Conservation (phyloP, 768 basidiomycete species). For the Cytidiella melzeri region DNA sequence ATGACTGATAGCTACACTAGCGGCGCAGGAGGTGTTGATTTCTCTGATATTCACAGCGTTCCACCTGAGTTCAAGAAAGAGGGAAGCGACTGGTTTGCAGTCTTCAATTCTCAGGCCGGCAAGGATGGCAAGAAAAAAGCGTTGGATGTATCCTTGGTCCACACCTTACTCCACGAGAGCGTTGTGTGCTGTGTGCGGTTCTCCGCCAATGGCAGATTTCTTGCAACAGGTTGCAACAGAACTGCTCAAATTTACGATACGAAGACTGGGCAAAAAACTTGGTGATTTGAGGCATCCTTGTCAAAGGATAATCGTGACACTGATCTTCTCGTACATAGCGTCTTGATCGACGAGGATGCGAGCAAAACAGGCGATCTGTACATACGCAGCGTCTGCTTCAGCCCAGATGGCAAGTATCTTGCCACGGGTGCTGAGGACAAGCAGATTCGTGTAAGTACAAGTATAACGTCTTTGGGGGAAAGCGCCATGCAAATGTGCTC, state of each 20-base stretch:
- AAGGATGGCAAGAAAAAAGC: slow-evolving; percentile 43
- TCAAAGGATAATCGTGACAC: no score
- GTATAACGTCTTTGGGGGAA: slow-evolving; percentile 3
- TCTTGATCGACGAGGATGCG: slow-evolving; percentile 71
- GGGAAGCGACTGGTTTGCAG: slow-evolving; percentile 83
- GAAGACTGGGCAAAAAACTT: slow-evolving; percentile 77
- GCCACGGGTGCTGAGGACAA: slow-evolving; percentile 89
- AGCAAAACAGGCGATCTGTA: slow-evolving; percentile 79
- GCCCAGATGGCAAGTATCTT: slow-evolving; percentile 62
- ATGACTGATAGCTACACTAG: slow-evolving; percentile 9
- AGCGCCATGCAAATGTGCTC: background rate
- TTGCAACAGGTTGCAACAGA: slow-evolving; percentile 95
- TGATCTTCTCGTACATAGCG: slow-evolving; percentile 43
- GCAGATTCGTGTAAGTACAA: slow-evolving; percentile 79
- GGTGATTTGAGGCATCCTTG: slow-evolving; percentile 38
- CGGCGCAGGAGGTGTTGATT: slow-evolving; percentile 5
- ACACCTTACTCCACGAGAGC: slow-evolving; percentile 87
- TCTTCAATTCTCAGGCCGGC: slow-evolving; percentile 68
- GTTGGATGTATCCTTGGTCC: slow-evolving; percentile 74
- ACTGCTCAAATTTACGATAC: slow-evolving; percentile 95
- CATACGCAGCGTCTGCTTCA: slow-evolving; percentile 80
- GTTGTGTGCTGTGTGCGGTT: slow-evolving; percentile 90
- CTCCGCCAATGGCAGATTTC: slow-evolving; percentile 86
- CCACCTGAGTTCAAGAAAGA: slow-evolving; percentile 61
- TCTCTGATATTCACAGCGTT: slow-evolving; percentile 33